A percentile compares a stretch with the other conserved stretches of the same genome.
phyloP scores from a whole-genome alignment of 2,329 filamentous ascomycete genomes.

The Chrysosporium queenslandicum region DNA sequence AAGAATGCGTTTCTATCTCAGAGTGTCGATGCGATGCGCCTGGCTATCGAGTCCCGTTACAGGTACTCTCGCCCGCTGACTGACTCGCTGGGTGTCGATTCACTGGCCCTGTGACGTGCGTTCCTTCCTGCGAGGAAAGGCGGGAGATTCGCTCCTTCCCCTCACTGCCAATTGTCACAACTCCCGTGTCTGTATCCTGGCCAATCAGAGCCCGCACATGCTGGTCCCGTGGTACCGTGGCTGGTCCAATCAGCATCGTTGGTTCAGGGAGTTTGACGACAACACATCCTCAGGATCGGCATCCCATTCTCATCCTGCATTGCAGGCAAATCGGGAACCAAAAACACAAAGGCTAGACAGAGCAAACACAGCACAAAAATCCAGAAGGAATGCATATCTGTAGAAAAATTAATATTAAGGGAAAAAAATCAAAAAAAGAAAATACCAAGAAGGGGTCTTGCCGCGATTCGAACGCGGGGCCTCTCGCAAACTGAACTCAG shows the following conservation, averaged over 20 bases:
- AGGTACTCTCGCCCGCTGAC: too few relatives aligned
- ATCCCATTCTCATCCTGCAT: not conserved
- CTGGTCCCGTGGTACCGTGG: constrained; percentile 8
- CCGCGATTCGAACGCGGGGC: constrained; percentile 18
- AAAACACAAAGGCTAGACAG: too few relatives aligned
- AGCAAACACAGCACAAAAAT: too few relatives aligned
- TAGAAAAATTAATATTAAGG: too few relatives aligned
- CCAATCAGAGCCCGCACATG: constrained; percentile 1
- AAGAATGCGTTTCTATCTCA: too few relatives aligned
- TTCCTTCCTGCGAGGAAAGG: not conserved
- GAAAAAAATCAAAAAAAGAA: not conserved
- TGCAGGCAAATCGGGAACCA: too few relatives aligned
- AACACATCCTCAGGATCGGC: constrained; percentile 4
- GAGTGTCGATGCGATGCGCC: not conserved
- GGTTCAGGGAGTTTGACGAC: not conserved
- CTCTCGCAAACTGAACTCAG: constrained; percentile 12
- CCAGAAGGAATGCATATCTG: too few relatives aligned
- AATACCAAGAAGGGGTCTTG: constrained; percentile 14
- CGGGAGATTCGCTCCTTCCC: not conserved
- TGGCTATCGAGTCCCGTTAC: too few relatives aligned
- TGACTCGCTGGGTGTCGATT: too few relatives aligned
- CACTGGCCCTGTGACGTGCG: too few relatives aligned
- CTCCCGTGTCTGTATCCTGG: not conserved
- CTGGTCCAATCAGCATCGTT: constrained; percentile 8
- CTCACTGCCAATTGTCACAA: constrained; percentile 10